These are phyloP conservation scores for Gloeopeniophorella convolvens DNA, from an alignment of 768 basidiomycete species.

Conservation along the genomic window DNA sequence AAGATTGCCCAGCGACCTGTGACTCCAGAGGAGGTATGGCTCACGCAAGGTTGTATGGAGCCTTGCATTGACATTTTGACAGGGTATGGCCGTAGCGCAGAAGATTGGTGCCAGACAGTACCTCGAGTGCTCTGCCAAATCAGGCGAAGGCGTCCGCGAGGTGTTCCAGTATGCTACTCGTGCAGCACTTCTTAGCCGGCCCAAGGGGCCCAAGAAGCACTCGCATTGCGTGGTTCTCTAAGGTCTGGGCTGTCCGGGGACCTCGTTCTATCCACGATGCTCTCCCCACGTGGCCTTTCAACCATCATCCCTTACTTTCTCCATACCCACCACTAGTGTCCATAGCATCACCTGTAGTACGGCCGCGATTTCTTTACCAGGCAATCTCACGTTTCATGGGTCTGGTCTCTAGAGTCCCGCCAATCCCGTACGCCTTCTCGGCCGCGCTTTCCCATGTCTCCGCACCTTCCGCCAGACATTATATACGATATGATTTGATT, in stretches of 20 bases:
- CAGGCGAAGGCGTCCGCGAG: constrained; percentile 94
- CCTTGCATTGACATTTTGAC: constrained; percentile 9
- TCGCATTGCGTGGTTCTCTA: constrained; percentile 39
- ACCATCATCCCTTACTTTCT: constrained; percentile 25
- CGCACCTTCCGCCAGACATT: not conserved
- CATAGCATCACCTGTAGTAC: constrained; percentile 27
- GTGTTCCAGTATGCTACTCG: constrained; percentile 98
- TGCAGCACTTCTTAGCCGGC: constrained; percentile 70
- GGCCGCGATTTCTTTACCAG: constrained; percentile 15
- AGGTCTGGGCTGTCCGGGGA: constrained; percentile 20
- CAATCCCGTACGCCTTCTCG: constrained; percentile 10
- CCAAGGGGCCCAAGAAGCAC: constrained; percentile 37
- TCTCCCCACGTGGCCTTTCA: constrained; percentile 3
- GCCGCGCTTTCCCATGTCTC: constrained; percentile 10
- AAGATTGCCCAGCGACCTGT: constrained; percentile 95
- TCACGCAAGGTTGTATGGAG: constrained; percentile 1
- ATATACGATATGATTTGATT: constrained; percentile 2
- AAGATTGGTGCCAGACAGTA: constrained; percentile 97
- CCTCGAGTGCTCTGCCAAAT: constrained; percentile 94
- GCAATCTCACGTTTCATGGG: constrained; percentile 15
- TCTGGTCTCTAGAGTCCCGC: constrained; percentile 17
- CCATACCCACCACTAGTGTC: constrained; percentile 34
- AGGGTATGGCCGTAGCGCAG: constrained; percentile 93
- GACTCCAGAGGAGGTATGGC: constrained; percentile 79
- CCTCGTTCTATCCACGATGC: constrained; percentile 5